These are phyloP conservation scores for Phytophthora chlamydospora DNA, from an alignment of 352 stramenopile genomes.

Conservation along the genomic window DNA sequence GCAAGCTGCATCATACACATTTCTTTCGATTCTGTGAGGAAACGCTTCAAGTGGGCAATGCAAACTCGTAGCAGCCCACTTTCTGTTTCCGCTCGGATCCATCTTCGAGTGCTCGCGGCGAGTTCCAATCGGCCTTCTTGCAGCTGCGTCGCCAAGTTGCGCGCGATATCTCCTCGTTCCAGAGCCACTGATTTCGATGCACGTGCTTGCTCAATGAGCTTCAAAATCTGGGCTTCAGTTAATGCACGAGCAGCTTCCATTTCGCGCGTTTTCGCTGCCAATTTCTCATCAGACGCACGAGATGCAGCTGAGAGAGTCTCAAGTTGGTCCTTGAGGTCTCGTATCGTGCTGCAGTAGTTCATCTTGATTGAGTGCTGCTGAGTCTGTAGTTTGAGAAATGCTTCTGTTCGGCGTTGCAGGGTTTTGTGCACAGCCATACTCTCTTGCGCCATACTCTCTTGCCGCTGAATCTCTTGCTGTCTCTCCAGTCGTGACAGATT, in stretches of 20 bases:
- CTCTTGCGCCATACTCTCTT: slow-evolving; percentile 18
- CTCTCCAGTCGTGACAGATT: slow-evolving; percentile 9
- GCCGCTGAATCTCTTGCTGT: slow-evolving; percentile 15
- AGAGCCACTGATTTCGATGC: neutral
- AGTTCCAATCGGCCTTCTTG: slow-evolving; percentile 24
- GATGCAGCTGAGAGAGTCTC: slow-evolving; percentile 3
- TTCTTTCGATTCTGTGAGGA: slow-evolving; percentile 14
- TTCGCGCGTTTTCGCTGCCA: slow-evolving; percentile 7
- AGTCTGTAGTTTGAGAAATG: slow-evolving; percentile 19
- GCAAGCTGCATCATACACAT: slow-evolving; percentile 22
- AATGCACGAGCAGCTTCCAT: neutral
- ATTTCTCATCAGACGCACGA: neutral
- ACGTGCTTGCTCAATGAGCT: slow-evolving; percentile 4
- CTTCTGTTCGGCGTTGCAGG: slow-evolving; percentile 18
- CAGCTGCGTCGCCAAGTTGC: slow-evolving; percentile 8
- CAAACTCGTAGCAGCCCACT: slow-evolving; percentile 17
- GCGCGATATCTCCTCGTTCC: neutral
- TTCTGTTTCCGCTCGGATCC: slow-evolving; percentile 22
- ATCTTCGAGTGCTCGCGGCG: slow-evolving; percentile 6
- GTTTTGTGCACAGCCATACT: slow-evolving; percentile 17
- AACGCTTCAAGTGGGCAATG: neutral
- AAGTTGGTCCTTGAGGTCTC: slow-evolving; percentile 18
- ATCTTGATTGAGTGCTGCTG: slow-evolving; percentile 22
- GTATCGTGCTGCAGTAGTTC: slow-evolving; percentile 16
- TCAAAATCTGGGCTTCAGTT: slow-evolving; percentile 1